These are phyloP conservation scores for Canariomyces notabilis DNA, from an alignment of 2,329 filamentous ascomycete genomes.

Conservation along the genomic window DNA sequence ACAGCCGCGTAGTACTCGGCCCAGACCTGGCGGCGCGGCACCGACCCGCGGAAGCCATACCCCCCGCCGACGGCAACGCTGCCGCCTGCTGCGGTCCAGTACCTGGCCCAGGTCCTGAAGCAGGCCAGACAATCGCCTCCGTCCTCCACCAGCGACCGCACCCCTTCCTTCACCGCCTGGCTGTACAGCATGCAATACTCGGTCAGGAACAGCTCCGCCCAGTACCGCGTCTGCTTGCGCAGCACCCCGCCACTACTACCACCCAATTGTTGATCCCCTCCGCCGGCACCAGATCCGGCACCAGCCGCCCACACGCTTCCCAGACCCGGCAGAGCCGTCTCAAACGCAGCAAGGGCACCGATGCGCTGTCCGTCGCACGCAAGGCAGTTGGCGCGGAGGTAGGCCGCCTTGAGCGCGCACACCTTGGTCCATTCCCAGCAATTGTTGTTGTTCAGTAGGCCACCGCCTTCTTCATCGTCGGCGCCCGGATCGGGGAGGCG, in stretches of 20 bases:
- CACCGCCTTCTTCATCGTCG: conserved; percentile 50
- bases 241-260: too few species aligned
- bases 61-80: conserved; percentile 41
- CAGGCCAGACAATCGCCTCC: conserved; percentile 50
- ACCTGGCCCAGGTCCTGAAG: conserved; percentile 64
- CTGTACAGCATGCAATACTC: conserved; percentile 68
- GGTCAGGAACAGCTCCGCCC: conserved; percentile 73
- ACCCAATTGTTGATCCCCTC: too few species aligned
- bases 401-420: conserved; percentile 72
- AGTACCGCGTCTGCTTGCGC: conserved; percentile 64
- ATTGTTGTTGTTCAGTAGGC: conserved; percentile 42
- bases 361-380: conserved; percentile 43
- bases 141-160: conserved; percentile 47
- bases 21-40: conserved; percentile 69
- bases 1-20: conserved; percentile 76
- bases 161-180: conserved; percentile 49
- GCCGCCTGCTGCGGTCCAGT: conserved; percentile 49
- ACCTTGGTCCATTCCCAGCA: conserved; percentile 72
- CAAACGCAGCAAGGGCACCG: conserved; percentile 63
- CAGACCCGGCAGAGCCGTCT: conserved; percentile 60
- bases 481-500: conserved; percentile 54
- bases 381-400: conserved; percentile 65
- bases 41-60: conserved; percentile 53
- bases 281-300: too few species aligned
- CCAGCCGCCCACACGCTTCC: conserved; percentile 46